phyloP scores from a whole-genome alignment of 345 rosid genomes.

The Hypericum perforatum region DNA sequence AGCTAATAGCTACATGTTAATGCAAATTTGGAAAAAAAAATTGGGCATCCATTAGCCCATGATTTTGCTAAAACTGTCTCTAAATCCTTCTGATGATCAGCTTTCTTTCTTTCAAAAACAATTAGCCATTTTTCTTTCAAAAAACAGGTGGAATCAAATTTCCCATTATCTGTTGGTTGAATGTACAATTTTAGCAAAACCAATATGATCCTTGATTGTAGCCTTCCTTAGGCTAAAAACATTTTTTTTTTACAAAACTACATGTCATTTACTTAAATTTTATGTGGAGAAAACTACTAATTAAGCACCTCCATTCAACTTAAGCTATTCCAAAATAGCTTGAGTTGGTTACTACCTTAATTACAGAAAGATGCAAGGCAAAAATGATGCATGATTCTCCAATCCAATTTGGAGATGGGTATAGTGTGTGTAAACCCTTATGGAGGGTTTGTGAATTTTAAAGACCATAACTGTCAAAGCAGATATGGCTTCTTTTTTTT shows the following conservation, averaged over 20 bases:
- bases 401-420: slow-evolving; percentile 27
- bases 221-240: slow-evolving; percentile 53
- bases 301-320: slow-evolving; percentile 15
- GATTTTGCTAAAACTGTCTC: slow-evolving; percentile 30
- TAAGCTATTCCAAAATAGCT: slow-evolving; percentile 35
- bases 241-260: slow-evolving; percentile 18
- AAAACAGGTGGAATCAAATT: slow-evolving; percentile 20
- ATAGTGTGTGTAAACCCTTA: slow-evolving; percentile 32
- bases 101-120: slow-evolving; percentile 23
- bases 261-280: slow-evolving; percentile 21
- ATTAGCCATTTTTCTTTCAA: slow-evolving; percentile 22
- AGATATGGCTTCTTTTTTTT: slow-evolving; percentile 30
- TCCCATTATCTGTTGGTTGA: slow-evolving; percentile 32
- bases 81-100: slow-evolving; percentile 24
- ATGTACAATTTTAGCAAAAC: slow-evolving; percentile 46
- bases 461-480: slow-evolving; percentile 32
- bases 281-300: slow-evolving; percentile 12
- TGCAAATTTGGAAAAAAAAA: slow-evolving; percentile 20
- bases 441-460: slow-evolving; percentile 41
- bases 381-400: slow-evolving; percentile 18
- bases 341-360: slow-evolving; percentile 17
- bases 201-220: slow-evolving; percentile 33
- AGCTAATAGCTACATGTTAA: slow-evolving; percentile 28
- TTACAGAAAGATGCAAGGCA: slow-evolving; percentile 15
- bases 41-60: slow-evolving; percentile 18